phyloP scores from a whole-genome alignment of 2,329 filamentous ascomycete species.

The Clarireedia homoeocarpa region DNA sequence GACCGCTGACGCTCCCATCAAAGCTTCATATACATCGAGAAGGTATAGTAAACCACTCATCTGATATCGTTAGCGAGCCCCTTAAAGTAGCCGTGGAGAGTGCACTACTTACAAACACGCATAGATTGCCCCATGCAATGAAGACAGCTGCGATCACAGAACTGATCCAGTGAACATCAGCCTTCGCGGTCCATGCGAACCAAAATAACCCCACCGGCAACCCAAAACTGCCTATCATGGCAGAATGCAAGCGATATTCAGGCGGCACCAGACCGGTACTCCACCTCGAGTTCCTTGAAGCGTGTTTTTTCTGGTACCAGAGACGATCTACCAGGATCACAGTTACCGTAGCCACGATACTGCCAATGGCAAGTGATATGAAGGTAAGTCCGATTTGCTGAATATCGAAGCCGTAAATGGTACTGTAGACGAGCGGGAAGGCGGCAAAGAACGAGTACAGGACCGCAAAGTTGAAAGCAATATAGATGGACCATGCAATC shows the following conservation, averaged over 20 bases:
- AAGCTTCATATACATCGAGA: conserved; percentile 47
- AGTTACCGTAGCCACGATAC: conserved; percentile 21
- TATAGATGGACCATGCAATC: conserved; percentile 29
- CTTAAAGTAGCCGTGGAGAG: background rate
- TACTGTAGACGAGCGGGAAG: conserved; percentile 58
- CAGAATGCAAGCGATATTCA: background rate
- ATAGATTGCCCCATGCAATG: conserved; percentile 52
- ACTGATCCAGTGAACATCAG: conserved; percentile 40
- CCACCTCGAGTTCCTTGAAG: conserved; percentile 31
- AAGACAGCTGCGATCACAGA: conserved; percentile 43
- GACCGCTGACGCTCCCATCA: conserved; percentile 47
- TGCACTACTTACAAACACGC: conserved; percentile 37
- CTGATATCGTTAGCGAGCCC: conserved; percentile 14
- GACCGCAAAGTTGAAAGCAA: no score
- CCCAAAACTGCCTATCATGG: conserved; percentile 37
- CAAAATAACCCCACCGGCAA: conserved; percentile 46
- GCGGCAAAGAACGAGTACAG: conserved; percentile 30
- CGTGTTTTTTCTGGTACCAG: conserved; percentile 35
- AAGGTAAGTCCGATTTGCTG: conserved; percentile 26
- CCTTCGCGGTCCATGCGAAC: conserved; percentile 46
- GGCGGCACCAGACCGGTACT: conserved; percentile 25
- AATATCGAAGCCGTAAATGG: conserved; percentile 47
- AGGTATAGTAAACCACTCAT: conserved; percentile 39
- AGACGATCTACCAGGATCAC: background rate
- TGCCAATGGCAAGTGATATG: conserved; percentile 33